Base-by-base conservation (phyloP, 2,329 filamentous ascomycete species). In the Apiospora saccharicola region DNA sequence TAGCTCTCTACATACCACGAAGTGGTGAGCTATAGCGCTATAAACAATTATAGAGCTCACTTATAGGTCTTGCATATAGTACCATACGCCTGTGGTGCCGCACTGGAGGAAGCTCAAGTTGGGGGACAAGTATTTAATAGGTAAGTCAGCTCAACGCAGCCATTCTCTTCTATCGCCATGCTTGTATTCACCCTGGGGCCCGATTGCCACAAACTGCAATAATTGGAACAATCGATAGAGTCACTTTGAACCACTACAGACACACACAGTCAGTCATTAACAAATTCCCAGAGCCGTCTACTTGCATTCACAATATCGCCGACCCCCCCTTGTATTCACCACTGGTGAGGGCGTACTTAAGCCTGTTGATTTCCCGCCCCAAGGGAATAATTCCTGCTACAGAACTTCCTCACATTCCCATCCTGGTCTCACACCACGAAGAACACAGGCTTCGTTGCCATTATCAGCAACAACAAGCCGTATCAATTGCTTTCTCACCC, bases 121-220 rank as follows among this genome's bases (percentile, higher is more conserved):
- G 22, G 19, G 3, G 7, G 22, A 24, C 19, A 64, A 19, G 19
- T 22, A 13, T 13, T 24, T 19, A 64, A 22, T 4, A 41, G 22
- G 8, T 41, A 41, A 4, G 57, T 41, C 4, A n/a, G 19, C 34
- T 10, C 8, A 64, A 5, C n/a, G 19, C 10, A 30, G 22, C 30
- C 10, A 6, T n/a, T 41, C 2, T 41, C 8, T 22, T 41, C 30
- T 22, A 13, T 41, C 34, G 10, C 34, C 34, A 12, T 13, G 34
- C 19, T 64, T 64, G 57, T n/a, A n/a, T 64, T 64, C 57, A 41
- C 26, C 6, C 19, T 14, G 57, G 57, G 19, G 19, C 3, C 34
- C 57, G 57, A 64, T 64, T 64, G 57, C 41, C 41, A 24, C 57
- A 64, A 64, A 64, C 57, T n/a, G 34, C 57, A 16, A n/a, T 41